Percentiles rank a stretch among this genome's conserved stretches.
phyloP scores from a whole-genome alignment of 1,284 basidiomycete genomes.

The Ganoderma multipileum region DNA sequence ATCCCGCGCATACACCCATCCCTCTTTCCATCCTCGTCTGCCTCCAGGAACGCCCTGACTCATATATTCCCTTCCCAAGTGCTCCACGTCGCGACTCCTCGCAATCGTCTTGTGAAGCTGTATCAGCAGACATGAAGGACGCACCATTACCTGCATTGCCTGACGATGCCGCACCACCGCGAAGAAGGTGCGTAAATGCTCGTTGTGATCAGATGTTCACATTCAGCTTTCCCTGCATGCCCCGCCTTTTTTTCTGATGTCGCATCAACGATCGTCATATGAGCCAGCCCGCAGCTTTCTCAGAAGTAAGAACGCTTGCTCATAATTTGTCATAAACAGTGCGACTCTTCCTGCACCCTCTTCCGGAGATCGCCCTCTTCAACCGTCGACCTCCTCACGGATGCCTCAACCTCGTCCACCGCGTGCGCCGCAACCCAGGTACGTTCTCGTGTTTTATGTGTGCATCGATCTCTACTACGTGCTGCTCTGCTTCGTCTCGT shows the following conservation, averaged over 20 bases:
- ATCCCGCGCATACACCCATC: not conserved
- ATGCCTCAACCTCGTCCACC: slow-evolving; percentile 4
- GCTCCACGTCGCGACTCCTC: not conserved
- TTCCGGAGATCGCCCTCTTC: not conserved
- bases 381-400: not conserved
- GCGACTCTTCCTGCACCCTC: not conserved
- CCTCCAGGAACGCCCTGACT: not conserved
- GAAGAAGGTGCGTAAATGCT: slow-evolving; percentile 11
- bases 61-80: not conserved
- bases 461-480: not conserved
- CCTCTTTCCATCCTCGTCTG: not conserved
- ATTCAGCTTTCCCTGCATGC: not conserved
- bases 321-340: not conserved
- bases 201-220: not conserved
- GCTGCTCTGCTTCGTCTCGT: not conserved
- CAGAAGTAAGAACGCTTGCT: not conserved
- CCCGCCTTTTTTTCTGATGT: not conserved
- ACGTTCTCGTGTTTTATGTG: not conserved
- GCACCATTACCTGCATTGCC: slow-evolving; percentile 22
- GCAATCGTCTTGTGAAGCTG: not conserved
- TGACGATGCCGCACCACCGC: not conserved
- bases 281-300: not conserved
- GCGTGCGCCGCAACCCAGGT: slow-evolving; percentile 11
- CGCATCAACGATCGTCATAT: slow-evolving; percentile 4
- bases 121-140: slow-evolving; percentile 20